Evolutionary conservation across 1,139 yeast species (phyloP).

Genomic region (Petasospora rhodanensis): DNA sequence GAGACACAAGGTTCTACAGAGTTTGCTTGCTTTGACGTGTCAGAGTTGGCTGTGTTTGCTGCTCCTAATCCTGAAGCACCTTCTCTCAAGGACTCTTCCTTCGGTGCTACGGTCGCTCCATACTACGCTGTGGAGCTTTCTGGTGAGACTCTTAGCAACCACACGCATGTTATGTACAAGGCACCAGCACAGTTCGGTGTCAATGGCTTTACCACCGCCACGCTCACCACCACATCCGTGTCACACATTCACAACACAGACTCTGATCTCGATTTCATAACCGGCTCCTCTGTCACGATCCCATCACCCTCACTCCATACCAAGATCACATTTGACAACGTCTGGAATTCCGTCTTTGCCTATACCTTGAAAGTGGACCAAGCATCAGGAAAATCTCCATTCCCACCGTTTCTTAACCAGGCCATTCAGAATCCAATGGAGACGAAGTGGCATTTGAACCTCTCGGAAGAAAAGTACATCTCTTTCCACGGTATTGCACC

Average conservation of each 20-base stretch:
- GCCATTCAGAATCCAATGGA: conserved; percentile 64
- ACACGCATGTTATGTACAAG: too few species aligned
- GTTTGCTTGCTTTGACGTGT: conserved; percentile 40
- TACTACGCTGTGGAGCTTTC: conserved; percentile 43
- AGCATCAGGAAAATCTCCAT: too few species aligned
- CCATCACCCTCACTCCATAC: conserved; percentile 42
- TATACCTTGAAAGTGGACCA: conserved; percentile 43
- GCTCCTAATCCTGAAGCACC: conserved; percentile 43
- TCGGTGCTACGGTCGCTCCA: conserved; percentile 44
- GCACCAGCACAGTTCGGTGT: too few species aligned
- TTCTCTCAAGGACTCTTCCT: conserved; percentile 45
- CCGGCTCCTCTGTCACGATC: conserved; percentile 28
- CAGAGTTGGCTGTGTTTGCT: too few species aligned
- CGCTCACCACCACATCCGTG: neutral
- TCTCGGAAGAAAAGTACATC: conserved; percentile 34
- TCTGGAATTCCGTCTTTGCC: conserved; percentile 61
- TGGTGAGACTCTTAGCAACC: too few species aligned
- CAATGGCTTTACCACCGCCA: too few species aligned
- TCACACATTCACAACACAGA: conserved; percentile 5
- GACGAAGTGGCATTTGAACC: conserved; percentile 67
- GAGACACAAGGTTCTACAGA: too few species aligned
- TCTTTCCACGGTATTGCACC: conserved; percentile 78
- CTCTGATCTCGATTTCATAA: conserved; percentile 10
- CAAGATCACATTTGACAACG: conserved; percentile 47
- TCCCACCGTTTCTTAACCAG: conserved; percentile 67